These are phyloP conservation scores for Thalassiosira livingstoniorum DNA, from an alignment of 352 stramenopile genomes.

Conservation along the genomic window DNA sequence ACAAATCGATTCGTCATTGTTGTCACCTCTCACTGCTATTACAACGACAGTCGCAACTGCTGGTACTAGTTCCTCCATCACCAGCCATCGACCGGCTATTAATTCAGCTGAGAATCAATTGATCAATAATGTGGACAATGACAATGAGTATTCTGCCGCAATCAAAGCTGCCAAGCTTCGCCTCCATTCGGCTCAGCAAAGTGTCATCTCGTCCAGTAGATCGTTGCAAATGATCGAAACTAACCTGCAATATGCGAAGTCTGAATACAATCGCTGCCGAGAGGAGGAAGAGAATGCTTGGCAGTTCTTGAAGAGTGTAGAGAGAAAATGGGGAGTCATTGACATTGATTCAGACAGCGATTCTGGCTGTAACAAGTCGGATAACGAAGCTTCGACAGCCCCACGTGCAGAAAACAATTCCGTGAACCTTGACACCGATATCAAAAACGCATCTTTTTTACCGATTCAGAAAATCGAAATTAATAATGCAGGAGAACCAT, in stretches of 20 bases:
- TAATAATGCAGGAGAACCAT: slow-evolving; percentile 1
- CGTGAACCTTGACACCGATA: not conserved
- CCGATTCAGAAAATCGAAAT: slow-evolving; percentile 12
- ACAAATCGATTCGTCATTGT: too few relatives aligned
- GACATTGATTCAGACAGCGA: slow-evolving; percentile 16
- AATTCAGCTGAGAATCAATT: too few relatives aligned
- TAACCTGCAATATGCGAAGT: too few relatives aligned
- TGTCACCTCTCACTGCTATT: too few relatives aligned
- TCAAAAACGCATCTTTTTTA: not conserved
- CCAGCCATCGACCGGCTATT: too few relatives aligned
- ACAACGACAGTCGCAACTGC: too few relatives aligned
- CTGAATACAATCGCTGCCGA: not conserved
- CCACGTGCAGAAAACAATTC: too few relatives aligned
- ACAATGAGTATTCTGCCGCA: slow-evolving; percentile 26
- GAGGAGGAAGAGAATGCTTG: slow-evolving; percentile 16
- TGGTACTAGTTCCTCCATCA: too few relatives aligned
- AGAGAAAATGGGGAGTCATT: slow-evolving; percentile 39
- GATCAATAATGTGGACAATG: too few relatives aligned
- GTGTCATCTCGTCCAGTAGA: not conserved
- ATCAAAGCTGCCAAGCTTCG: slow-evolving; percentile 21
- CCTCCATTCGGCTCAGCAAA: slow-evolving; percentile 1
- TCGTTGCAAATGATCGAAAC: slow-evolving; percentile 6
- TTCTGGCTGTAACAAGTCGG: not conserved
- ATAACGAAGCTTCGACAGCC: not conserved
- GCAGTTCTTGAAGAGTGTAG: slow-evolving; percentile 20